Conservation (phyloP, 768 basidiomycete species). For the Nidularia sp. region DNA sequence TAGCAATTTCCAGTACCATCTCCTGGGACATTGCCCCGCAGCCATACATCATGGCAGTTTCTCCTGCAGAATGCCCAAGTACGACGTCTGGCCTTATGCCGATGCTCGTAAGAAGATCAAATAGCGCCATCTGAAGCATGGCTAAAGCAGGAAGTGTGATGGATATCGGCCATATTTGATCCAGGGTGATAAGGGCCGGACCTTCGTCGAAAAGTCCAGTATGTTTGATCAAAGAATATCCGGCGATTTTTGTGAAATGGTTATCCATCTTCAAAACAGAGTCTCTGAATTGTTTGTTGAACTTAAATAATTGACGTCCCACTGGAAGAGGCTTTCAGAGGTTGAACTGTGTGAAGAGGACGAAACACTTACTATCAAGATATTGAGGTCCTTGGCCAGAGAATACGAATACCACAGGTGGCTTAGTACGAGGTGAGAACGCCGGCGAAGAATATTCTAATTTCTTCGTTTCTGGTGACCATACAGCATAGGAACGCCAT, state of each 20-base stretch:
- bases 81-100: conserved; percentile 32
- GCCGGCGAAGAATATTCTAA: conserved; percentile 20
- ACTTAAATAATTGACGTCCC: conserved; percentile 28
- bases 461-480: conserved; percentile 24
- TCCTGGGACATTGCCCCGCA: conserved; percentile 29
- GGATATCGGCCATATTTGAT: conserved; percentile 25
- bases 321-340: conserved; percentile 9
- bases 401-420: conserved; percentile 26
- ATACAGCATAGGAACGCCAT: conserved; percentile 27
- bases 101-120: conserved; percentile 31
- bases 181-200: conserved; percentile 5
- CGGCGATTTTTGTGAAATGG: conserved; percentile 20
- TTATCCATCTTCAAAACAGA: conserved; percentile 18
- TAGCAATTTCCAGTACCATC: conserved; percentile 34
- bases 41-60: conserved; percentile 33
- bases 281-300: conserved; percentile 28
- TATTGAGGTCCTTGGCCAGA: conserved; percentile 21
- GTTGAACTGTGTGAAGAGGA: too few species aligned
- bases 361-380: conserved; percentile 19
- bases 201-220: conserved; percentile 28
- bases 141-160: conserved; percentile 36
- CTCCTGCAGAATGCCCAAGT: conserved; percentile 41
- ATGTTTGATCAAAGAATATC: conserved; percentile 27
- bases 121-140: conserved; percentile 42
- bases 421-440: conserved; percentile 15